Evolutionary conservation across 768 basidiomycete species (phyloP), one percentile per base, ranked within the genome.

Genomic region (Terana coerulea): DNA sequence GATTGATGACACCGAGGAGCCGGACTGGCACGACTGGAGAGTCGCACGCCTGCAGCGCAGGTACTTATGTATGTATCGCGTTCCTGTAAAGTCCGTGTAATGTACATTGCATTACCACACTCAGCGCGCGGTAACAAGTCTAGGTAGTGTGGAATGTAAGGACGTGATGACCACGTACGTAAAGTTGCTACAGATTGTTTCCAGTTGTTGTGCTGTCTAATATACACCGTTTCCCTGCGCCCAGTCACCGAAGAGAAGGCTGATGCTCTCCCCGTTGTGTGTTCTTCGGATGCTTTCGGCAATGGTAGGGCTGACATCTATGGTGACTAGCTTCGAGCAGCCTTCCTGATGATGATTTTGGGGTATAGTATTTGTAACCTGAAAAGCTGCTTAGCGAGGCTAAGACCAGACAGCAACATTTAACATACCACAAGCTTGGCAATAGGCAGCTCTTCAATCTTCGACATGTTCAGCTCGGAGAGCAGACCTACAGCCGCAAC

Each of bases 341-440:
- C 66, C 63, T 3, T 60, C 69, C 59, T 79, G 73, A 59, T 93
- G 85, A 48, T 83, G 75, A 42, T 65, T 76, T 75, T 97, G 94
- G 15, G 93, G 93, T 53, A 95, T 85, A 12, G 95, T 91, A 71
- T 99, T 99, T 42, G 97, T 97, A 31, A 98, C 93, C 85, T 92
- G 61, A 12, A 34, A 19, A 41, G 34, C 43, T n/a, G 39, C 30
- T 53, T 31, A 61, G 30, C 37, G 10, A 12, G 26, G 14, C 26
- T 10, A 25, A 3, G 24, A 29, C 11, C 12, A 17, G 25, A 19
- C 28, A 19, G 11, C 6, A 17, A 15, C 22, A 25, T 8, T 24
- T 45, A 28, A 72, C 88, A 40, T 65, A 92, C 92, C 67, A 99
- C 90, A 53, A 99, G 81, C 64, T 85, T 80, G 57, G 90, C 81